Base-by-base conservation (phyloP, 2,329 filamentous ascomycete genomes). In the Colletotrichum eremochloae region DNA sequence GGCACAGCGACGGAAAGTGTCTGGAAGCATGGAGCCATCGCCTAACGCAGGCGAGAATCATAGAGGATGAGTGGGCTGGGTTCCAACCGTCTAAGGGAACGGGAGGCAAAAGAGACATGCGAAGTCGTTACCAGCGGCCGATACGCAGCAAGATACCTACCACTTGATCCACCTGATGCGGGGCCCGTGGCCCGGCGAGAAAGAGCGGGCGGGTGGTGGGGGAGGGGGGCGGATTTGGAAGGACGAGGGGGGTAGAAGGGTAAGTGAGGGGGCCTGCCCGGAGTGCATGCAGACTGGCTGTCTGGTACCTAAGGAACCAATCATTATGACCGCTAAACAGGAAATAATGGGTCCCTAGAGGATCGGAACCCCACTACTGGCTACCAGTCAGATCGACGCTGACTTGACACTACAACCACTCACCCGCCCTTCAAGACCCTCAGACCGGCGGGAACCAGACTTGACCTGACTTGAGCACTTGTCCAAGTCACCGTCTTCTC, bases 131-230 rank as follows among this genome's bases (percentile, higher is more conserved):
- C 52, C 38, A n/a, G 46, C 53, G 48, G 50, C 63, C 55, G 58
- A 69, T 56, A 63, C 38, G 48, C 24, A 64, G 38, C 24, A 31
- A 55, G 53, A 64, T 29, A 46, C 38, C 3, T 48, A 24, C 46
- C n/a, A 29, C 12, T 44, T 38, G 46, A 65, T 33, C 68, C 68
- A 71, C 52, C 38, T 57, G 38, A 36, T 71, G 69, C 55, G 69
- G 66, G 69, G 69, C 66, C 55, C 53, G 52, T 69, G 66, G 58
- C 46, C 58, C 66, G 66, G 60, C 46, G 48, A 62, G 24, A 63
- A 69, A 69, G 65, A 72, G 60, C 60, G 66, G 69, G 66, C 33
- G 63, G 66, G 66, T 66, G 52, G 63, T 64, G 69, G 67, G 63
- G 65, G 65, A 58, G 69, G 65, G 58, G 64, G 69, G 69, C 55